phyloP scores from a whole-genome alignment of 306 rosid genomes.

The Rubus parviflorus region DNA sequence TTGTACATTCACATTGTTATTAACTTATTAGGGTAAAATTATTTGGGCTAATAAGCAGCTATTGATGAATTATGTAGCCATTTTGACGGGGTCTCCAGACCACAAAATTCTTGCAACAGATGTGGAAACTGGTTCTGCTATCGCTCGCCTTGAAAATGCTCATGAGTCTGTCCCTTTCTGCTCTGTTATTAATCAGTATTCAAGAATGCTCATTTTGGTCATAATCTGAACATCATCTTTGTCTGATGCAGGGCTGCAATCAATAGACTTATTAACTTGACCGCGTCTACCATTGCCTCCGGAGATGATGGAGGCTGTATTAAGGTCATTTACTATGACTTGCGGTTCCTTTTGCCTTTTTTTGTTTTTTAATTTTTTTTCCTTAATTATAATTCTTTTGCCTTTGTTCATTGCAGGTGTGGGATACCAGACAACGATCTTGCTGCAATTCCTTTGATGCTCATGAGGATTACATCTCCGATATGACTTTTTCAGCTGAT shows the following conservation, averaged over 20 bases:
- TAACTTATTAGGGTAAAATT: neutral
- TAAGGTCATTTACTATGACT: conserved; percentile 49
- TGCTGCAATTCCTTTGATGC: conserved; percentile 70
- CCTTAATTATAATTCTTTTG: neutral
- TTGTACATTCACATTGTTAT: neutral
- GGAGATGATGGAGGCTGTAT: conserved; percentile 88
- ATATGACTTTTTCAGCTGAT: conserved; percentile 75
- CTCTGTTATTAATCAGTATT: neutral
- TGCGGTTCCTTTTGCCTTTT: conserved; percentile 18
- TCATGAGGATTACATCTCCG: conserved; percentile 80
- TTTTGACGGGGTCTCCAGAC: conserved; percentile 87
- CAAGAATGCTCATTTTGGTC: neutral
- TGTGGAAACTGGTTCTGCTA: conserved; percentile 80
- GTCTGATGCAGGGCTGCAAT: conserved; percentile 54
- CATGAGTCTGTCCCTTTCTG: conserved; percentile 49
- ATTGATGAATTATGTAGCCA: conserved; percentile 41
- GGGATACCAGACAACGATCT: conserved; percentile 89
- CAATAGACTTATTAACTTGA: conserved; percentile 73
- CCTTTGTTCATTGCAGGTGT: conserved; percentile 46
- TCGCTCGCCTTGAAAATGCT: conserved; percentile 72
- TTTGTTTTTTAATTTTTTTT: neutral
- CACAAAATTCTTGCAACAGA: conserved; percentile 74
- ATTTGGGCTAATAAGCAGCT: conserved; percentile 17
- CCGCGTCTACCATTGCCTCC: conserved; percentile 70
- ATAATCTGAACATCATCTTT: neutral